A percentile compares a stretch with the other conserved stretches of the same genome.
Evolutionary conservation across 257 asterid genomes (phyloP).

Genomic region (Gentiana straminea): DNA sequence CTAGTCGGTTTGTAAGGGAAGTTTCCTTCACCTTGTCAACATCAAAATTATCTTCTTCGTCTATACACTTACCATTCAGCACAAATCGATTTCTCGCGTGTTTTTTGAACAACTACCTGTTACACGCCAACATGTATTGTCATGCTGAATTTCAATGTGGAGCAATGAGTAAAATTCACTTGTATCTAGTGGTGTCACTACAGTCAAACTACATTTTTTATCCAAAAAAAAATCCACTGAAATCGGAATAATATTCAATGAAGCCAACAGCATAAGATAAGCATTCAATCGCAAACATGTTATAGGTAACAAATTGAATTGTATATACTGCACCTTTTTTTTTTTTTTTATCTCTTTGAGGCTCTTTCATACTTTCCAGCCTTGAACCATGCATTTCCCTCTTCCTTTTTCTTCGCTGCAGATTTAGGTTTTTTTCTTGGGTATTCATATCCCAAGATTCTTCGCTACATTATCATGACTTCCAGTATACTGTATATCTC

Average conservation of each 20-base stretch:
- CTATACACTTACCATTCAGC: slow-evolving; percentile 75
- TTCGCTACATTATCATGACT: not conserved
- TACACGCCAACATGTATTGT: too few relatives aligned
- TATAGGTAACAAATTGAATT: too few relatives aligned
- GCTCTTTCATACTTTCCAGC: slow-evolving; percentile 47
- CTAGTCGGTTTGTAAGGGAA: slow-evolving; percentile 32
- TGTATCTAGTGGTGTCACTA: too few relatives aligned
- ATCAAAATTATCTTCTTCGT: slow-evolving; percentile 49
- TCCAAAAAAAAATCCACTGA: slow-evolving; percentile 9
- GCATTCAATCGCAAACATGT: not conserved
- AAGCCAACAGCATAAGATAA: slow-evolving; percentile 29
- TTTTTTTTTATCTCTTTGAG: slow-evolving; percentile 45
- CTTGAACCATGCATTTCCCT: slow-evolving; percentile 45
- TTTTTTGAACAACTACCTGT: too few relatives aligned
- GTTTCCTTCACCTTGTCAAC: slow-evolving; percentile 22
- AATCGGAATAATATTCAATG: slow-evolving; percentile 35
- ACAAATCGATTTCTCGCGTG: too few relatives aligned
- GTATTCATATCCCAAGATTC: not conserved
- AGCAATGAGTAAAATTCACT: too few relatives aligned
- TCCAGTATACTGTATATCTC: too few relatives aligned
- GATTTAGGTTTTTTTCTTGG: slow-evolving; percentile 37
- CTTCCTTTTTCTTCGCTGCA: slow-evolving; percentile 48
- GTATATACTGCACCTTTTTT: not conserved
- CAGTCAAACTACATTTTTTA: too few relatives aligned
- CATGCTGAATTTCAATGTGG: too few relatives aligned